These are phyloP conservation scores for Xylariaceae sp. DNA, from an alignment of 2,329 filamentous ascomycete species.

Conservation along the genomic window DNA sequence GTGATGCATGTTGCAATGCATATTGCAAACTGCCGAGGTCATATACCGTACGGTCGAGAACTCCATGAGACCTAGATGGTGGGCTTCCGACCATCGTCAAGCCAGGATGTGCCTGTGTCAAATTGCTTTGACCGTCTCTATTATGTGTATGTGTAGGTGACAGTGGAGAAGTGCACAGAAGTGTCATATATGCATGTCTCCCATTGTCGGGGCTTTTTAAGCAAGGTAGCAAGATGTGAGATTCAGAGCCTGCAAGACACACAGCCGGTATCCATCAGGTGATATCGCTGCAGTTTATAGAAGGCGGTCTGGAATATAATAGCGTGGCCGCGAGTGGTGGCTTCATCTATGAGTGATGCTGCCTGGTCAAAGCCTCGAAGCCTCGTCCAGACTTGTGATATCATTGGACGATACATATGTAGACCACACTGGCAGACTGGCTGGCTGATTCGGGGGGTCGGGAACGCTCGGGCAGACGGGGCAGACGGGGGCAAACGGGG, in stretches of 20 bases:
- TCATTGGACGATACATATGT: conserved; percentile 14
- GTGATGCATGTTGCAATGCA: not conserved
- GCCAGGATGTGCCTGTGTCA: conserved; percentile 14
- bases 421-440: conserved; percentile 6
- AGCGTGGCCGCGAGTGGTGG: conserved; percentile 4
- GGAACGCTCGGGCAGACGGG: conserved; percentile 18
- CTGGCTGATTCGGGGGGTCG: conserved; percentile 15
- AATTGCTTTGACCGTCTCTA: conserved; percentile 5
- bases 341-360: conserved; percentile 11
- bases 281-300: conserved; percentile 14
- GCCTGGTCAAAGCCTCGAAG: conserved; percentile 1
- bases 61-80: conserved; percentile 23
- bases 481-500: too few species aligned
- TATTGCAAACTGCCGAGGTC: not conserved
- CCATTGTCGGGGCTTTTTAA: conserved; percentile 7
- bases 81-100: conserved; percentile 12
- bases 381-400: conserved; percentile 12
- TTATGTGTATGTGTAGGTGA: not conserved
- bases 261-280: conserved; percentile 31
- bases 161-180: conserved; percentile 10
- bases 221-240: conserved; percentile 3
- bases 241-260: conserved; percentile 25
- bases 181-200: conserved; percentile 8
- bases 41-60: conserved; percentile 2
- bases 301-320: conserved; percentile 2